Evolutionary conservation across 371 early-diverging fungal genomes (phyloP), one percentile per base, ranked within the genome.

Genomic region (Syncephalastrum monosporum): DNA sequence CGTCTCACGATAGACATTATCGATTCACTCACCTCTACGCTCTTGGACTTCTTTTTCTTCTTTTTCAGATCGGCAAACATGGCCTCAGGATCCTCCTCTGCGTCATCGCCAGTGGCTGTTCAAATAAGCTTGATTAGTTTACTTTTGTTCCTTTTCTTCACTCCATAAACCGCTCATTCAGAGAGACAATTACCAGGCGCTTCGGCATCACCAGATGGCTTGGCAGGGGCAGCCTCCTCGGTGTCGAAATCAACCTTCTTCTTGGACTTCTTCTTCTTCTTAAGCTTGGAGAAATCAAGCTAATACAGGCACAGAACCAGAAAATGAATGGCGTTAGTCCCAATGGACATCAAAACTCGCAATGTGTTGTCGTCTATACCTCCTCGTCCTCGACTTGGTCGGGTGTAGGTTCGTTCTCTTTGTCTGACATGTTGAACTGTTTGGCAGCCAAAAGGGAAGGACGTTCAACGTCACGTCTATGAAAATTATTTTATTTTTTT

Each of bases 31-130:
- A 68, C 75, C 49, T 71, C 75, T 21, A 61, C 72, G 42, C 81
- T 73, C 77, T 86, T 85, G 69, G 82, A 79, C 83, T 91, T 92
- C 78, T 93, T 93, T 82, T 93, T 93, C 68, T 93, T 93, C 85
- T 93, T 91, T 71, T 91, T 92, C 74, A 87, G 74, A 63, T 90
- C 91, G 55, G 86, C 87, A 75, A 93, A 93, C 87, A 90, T 84
- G 60, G 88, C 83, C 50, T 80, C 82, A 50, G 86, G 82, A 68
- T 91, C 91, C 42, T 74, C 74, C 27, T 60, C 79, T 38, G 59
- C 67, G 50, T 57, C 59, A 33, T 33, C 38, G 7, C 42, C 55
- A 52, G 27, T 19, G 21, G 54, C 54, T 44, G n/a, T 16, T 33
- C 25, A 16, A 38, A 13, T 25, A 13, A n/a, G 3, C 23, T 13